Base-by-base conservation (phyloP, 1,284 basidiomycete species). In the Marasmius fiardii region DNA sequence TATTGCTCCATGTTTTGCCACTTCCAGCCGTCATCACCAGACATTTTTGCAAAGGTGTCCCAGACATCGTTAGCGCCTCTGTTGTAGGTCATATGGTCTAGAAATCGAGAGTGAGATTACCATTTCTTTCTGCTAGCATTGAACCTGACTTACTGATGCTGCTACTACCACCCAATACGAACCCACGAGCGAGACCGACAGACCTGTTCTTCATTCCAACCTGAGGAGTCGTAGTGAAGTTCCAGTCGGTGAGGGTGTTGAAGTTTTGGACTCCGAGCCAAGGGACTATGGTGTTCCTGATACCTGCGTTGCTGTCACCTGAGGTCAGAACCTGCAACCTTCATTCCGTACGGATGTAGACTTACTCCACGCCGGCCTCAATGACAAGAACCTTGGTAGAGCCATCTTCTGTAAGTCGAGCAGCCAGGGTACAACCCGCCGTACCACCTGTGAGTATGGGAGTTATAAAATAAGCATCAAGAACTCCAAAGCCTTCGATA, bases 41-140 rank as follows among this genome's bases (percentile, higher is more conserved):
- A 62, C 4, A 65, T 53, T 1, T 51, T 37, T 0, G 69, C 68
- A 47, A 55, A 63, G 14, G 60, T 61, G 43, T 71, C 57, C 44
- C 53, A 70, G 28, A 67, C 63, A 39, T 70, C 66, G 11, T 58
- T 52, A 2, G 69, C 65, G 8, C 68, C 68, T 18, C 68, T 63
- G 14, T 57, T 67, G 45, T 63, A 70, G 26, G 62, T 55, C 59
- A 67, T 57, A 20, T 53, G 59, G 50, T 67, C 67, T 69, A 54
- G 62, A 65, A 7, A 18, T 4, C 16, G 20, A 20, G 8, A 14
- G 6, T 8, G 14, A 31, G 6, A 20, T 28, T 34, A 11, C 34
- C 48, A 20, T 33, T n/a, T 14, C 4, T 11, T 10, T 10, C 18
- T 10, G 16, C 7, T 11, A 20, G 14, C 4, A 2, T 10, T 1